A percentile compares a stretch with the other conserved stretches of the same genome.
phyloP scores from a whole-genome alignment of 179 eudicot species.

The Pouteria campechiana region DNA sequence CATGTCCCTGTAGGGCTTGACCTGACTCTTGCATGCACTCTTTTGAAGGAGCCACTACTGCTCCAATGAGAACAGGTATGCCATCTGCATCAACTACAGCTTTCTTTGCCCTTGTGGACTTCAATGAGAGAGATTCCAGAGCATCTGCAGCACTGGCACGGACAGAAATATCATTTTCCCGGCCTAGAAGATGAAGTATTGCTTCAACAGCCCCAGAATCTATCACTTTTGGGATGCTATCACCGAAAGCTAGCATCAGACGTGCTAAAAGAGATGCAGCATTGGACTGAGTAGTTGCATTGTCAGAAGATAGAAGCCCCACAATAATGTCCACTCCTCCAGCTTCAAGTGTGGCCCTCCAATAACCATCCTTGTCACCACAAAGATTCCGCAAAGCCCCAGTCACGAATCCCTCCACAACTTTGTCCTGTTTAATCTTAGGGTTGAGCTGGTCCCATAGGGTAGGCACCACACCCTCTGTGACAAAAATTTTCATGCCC shows the following conservation, averaged over 20 bases:
- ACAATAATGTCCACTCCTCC: slow-evolving; percentile 70
- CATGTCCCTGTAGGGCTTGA: slow-evolving; percentile 51
- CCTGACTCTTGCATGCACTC: slow-evolving; percentile 62
- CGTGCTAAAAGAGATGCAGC: slow-evolving; percentile 76
- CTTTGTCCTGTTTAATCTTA: slow-evolving; percentile 44
- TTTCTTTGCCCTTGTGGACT: slow-evolving; percentile 43
- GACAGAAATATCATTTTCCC: slow-evolving; percentile 38
- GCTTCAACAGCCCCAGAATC: slow-evolving; percentile 61
- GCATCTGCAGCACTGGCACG: slow-evolving; percentile 75
- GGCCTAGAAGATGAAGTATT: slow-evolving; percentile 46
- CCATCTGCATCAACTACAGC: slow-evolving; percentile 54
- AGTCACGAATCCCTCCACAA: slow-evolving; percentile 60
- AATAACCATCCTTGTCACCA: slow-evolving; percentile 61
- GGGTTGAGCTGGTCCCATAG: slow-evolving; percentile 61
- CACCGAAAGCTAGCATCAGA: slow-evolving; percentile 48
- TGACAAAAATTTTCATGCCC: slow-evolving; percentile 59
- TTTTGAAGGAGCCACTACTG: slow-evolving; percentile 67
- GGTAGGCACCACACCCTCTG: slow-evolving; percentile 67
- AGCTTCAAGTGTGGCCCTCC: slow-evolving; percentile 54
- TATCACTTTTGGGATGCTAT: slow-evolving; percentile 54
- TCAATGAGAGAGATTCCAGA: slow-evolving; percentile 50
- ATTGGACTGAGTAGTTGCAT: slow-evolving; percentile 56
- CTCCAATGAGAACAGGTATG: slow-evolving; percentile 46
- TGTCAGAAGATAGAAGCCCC: slow-evolving; percentile 52
- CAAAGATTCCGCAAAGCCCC: slow-evolving; percentile 71